These are phyloP conservation scores for Xylariaceae sp. DNA, from an alignment of 2,329 filamentous ascomycete genomes.

Conservation along the genomic window DNA sequence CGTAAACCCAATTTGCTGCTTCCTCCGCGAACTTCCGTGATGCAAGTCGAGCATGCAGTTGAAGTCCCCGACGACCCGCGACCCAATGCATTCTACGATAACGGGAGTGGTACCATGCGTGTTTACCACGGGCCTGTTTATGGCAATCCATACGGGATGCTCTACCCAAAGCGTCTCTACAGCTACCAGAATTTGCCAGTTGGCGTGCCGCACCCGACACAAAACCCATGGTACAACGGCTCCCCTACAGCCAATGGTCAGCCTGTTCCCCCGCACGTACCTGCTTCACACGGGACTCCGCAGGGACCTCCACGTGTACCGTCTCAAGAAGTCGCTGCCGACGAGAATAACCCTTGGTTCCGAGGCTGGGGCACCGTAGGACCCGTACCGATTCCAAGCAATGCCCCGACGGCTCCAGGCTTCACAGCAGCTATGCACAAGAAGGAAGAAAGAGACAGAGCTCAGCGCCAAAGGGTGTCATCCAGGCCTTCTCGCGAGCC, in stretches of 20 bases:
- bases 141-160: constrained; percentile 54
- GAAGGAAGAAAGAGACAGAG: constrained; percentile 10
- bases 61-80: constrained; percentile 59
- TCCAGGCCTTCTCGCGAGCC: neutral
- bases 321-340: neutral
- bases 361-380: constrained; percentile 25
- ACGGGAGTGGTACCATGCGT: constrained; percentile 57
- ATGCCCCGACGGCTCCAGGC: constrained; percentile 6
- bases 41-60: constrained; percentile 63
- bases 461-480: constrained; percentile 12
- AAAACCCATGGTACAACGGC: constrained; percentile 53
- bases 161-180: constrained; percentile 53
- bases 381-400: constrained; percentile 5
- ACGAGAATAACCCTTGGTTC: constrained; percentile 27
- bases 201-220: constrained; percentile 51
- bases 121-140: constrained; percentile 65
- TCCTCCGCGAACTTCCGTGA: constrained; percentile 55
- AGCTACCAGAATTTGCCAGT: constrained; percentile 46
- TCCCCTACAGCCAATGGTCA: constrained; percentile 39
- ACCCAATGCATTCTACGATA: constrained; percentile 66
- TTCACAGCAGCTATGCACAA: constrained; percentile 5
- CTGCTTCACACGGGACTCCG: constrained; percentile 1
- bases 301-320: neutral
- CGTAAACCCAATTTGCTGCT: constrained; percentile 54
- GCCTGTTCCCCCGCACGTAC: constrained; percentile 13